phyloP scores from a whole-genome alignment of 768 basidiomycete species.

The Agaricus subrufescens region DNA sequence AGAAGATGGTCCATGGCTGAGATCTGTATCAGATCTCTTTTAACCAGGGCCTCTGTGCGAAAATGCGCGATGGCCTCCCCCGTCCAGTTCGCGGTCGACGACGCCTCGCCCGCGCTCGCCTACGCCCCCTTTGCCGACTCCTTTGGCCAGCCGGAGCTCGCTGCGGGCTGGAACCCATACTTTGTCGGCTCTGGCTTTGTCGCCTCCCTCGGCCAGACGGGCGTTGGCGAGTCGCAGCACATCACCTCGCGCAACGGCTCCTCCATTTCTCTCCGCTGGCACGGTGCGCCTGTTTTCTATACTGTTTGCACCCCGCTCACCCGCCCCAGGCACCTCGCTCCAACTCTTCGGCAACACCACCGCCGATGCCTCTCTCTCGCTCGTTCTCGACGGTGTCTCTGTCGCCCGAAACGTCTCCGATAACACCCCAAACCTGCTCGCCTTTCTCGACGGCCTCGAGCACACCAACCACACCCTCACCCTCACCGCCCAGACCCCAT shows the following conservation, averaged over 20 bases:
- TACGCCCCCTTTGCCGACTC: conserved; percentile 62
- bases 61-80: conserved; percentile 20
- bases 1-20: conserved; percentile 14
- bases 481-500: conserved; percentile 41
- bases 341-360: conserved; percentile 50
- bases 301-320: too few relatives aligned
- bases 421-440: conserved; percentile 36
- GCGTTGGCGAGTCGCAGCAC: conserved; percentile 56
- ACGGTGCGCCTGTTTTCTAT: conserved; percentile 41
- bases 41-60: neutral
- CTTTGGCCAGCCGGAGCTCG: conserved; percentile 40
- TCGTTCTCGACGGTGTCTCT: conserved; percentile 48
- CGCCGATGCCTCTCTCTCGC: conserved; percentile 33
- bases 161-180: conserved; percentile 66
- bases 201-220: conserved; percentile 32
- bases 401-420: conserved; percentile 18
- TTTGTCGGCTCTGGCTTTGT: conserved; percentile 50
- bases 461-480: conserved; percentile 51
- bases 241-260: conserved; percentile 59
- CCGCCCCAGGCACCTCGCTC: conserved; percentile 55
- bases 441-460: conserved; percentile 39
- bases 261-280: conserved; percentile 52
- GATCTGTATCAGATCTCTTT: too few relatives aligned
- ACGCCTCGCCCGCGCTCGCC: conserved; percentile 58
- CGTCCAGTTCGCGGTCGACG: conserved; percentile 48